A percentile compares a stretch with the other conserved stretches of the same genome.
These are phyloP conservation scores for Malassezia japonica DNA, from an alignment of 1,284 basidiomycete species.

Conservation along the genomic window DNA sequence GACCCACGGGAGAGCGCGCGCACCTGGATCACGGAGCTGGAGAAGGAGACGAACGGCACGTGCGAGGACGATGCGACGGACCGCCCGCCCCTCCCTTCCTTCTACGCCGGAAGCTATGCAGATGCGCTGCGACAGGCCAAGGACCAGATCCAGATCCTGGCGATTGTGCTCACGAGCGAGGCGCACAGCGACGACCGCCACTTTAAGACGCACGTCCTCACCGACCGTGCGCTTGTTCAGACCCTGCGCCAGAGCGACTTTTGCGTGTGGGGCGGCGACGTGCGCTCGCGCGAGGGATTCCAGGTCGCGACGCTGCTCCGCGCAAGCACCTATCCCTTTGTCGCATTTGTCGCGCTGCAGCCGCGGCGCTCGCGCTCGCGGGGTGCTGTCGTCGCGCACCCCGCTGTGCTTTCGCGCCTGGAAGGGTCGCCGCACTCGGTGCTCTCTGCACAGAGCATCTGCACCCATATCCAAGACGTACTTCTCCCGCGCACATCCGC, in stretches of 20 bases:
- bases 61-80: background rate
- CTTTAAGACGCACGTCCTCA: conserved; percentile 76
- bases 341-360: conserved; percentile 80
- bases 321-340: conserved; percentile 79
- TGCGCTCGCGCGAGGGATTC: conserved; percentile 70
- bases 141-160: conserved; percentile 63
- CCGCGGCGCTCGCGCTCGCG: conserved; percentile 51
- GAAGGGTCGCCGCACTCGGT: conserved; percentile 29
- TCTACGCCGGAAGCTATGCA: conserved; percentile 73
- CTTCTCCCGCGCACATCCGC: conserved; percentile 28
- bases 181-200: conserved; percentile 80
- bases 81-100: conserved; percentile 46
- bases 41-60: conserved; percentile 10
- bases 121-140: conserved; percentile 64
- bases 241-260: conserved; percentile 62
- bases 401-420: conserved; percentile 31
- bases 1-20: conserved; percentile 3
- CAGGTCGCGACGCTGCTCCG: conserved; percentile 75
- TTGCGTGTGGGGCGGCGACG: conserved; percentile 73
- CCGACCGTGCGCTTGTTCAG: conserved; percentile 61
- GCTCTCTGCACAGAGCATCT: conserved; percentile 22
- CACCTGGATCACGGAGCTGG: conserved; percentile 6
- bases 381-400: conserved; percentile 10
- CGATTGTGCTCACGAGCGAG: conserved; percentile 72
- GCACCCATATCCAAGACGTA: conserved; percentile 30